Evolutionary conservation across 257 asterid genomes (phyloP).

Genomic region (Nicotiana attenuata): DNA sequence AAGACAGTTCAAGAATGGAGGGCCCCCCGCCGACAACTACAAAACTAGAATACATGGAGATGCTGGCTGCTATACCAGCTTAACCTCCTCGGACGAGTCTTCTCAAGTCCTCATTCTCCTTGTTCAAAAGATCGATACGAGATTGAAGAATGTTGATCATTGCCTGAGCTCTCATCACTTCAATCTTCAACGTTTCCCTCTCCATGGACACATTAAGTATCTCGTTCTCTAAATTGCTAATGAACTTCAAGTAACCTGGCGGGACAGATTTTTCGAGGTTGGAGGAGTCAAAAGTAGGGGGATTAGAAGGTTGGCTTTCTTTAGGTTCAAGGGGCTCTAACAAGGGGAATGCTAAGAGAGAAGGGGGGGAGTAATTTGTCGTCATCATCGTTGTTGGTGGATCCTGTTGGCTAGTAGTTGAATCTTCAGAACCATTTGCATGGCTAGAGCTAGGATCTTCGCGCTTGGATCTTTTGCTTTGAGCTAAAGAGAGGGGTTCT

Average conservation of each 20-base stretch:
- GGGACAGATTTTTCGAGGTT: constrained; percentile 91
- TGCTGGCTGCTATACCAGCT: not conserved
- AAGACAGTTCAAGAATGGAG: not conserved
- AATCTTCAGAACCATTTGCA: constrained; percentile 91
- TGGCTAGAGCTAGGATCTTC: constrained; percentile 80
- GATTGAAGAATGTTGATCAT: constrained; percentile 90
- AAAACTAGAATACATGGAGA: constrained; percentile 19
- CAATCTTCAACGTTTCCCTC: constrained; percentile 81
- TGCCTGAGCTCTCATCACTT: constrained; percentile 92
- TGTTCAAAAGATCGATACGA: constrained; percentile 49
- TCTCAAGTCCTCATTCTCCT: constrained; percentile 61
- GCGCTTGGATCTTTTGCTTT: constrained; percentile 57
- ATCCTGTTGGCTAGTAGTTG: constrained; percentile 83
- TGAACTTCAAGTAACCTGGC: constrained; percentile 83
- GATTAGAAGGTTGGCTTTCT: constrained; percentile 39
- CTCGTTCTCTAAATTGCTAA: constrained; percentile 79
- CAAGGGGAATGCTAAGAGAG: constrained; percentile 62
- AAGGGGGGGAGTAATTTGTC: constrained; percentile 54
- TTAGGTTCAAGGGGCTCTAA: constrained; percentile 52
- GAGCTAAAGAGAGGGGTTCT: constrained; percentile 60
- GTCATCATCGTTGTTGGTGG: constrained; percentile 53
- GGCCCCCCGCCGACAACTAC: constrained; percentile 15
- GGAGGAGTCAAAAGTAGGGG: constrained; percentile 67
- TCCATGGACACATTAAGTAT: constrained; percentile 81
- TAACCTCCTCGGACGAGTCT: constrained; percentile 30